These are phyloP conservation scores for Fusarium chlamydosporum DNA, from an alignment of 2,329 filamentous ascomycete species.

Conservation along the genomic window DNA sequence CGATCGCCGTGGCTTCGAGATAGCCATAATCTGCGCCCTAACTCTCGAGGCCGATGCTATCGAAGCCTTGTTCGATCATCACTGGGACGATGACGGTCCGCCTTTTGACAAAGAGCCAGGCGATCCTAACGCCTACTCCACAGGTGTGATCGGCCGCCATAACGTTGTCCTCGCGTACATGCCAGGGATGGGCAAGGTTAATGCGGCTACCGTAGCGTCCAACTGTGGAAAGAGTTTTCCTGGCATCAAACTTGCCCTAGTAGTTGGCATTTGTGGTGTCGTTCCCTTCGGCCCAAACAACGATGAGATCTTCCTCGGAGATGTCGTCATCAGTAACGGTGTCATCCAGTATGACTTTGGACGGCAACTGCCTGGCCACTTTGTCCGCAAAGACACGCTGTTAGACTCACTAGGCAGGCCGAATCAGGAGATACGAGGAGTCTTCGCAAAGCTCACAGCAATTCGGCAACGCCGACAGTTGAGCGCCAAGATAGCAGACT, in stretches of 20 bases:
- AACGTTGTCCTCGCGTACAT: not conserved
- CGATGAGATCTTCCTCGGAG: not conserved
- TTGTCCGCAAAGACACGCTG: fast-evolving
- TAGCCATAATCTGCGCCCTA: not conserved
- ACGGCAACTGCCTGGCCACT: fast-evolving
- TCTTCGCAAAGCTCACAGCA: fast-evolving
- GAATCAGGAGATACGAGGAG: fast-evolving
- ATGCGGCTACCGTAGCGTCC: not conserved
- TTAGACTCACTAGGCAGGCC: fast-evolving
- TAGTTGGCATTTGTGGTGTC: not conserved
- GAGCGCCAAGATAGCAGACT: fast-evolving
- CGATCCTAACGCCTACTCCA: not conserved
- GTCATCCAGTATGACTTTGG: conserved; percentile 15
- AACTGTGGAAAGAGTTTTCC: not conserved
- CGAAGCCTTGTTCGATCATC: not conserved
- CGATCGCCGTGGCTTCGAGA: conserved; percentile 4
- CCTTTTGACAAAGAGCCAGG: not conserved
- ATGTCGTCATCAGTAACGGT: not conserved
- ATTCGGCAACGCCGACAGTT: not conserved
- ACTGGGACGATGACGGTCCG: not conserved
- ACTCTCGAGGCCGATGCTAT: not conserved
- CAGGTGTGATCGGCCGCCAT: fast-evolving
- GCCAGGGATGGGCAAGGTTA: not conserved
- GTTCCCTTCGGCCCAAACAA: fast-evolving
- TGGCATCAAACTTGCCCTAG: not conserved